A percentile compares a stretch with the other conserved stretches of the same genome.
phyloP scores from a whole-genome alignment of 2,329 filamentous ascomycete genomes.

The Penicillium sp. region DNA sequence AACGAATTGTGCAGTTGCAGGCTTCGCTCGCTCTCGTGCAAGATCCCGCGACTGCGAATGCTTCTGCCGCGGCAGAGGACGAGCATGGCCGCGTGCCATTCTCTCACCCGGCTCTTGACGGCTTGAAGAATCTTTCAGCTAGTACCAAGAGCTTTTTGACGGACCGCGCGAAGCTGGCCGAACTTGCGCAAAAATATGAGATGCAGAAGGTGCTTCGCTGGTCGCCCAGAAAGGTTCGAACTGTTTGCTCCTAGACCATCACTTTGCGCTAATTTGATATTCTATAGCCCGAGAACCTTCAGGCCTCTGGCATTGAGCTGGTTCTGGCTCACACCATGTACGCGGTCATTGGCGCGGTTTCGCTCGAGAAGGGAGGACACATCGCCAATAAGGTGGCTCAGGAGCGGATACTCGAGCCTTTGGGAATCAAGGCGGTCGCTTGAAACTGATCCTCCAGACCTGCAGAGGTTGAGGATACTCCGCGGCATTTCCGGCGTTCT shows the following conservation, averaged over 20 bases:
- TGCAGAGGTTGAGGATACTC: constrained; percentile 22
- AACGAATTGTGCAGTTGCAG: constrained; percentile 63
- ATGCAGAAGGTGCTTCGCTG: constrained; percentile 76
- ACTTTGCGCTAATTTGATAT: background rate
- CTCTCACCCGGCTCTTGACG: constrained; percentile 65
- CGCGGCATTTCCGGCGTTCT: constrained; percentile 39
- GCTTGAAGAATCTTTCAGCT: constrained; percentile 68
- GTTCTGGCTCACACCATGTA: constrained; percentile 77
- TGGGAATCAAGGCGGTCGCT: constrained; percentile 40
- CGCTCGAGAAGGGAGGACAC: constrained; percentile 80
- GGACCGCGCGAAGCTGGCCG: constrained; percentile 63
- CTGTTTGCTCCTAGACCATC: constrained; percentile 8
- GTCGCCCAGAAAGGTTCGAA: constrained; percentile 75
- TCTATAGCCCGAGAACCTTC: constrained; percentile 62
- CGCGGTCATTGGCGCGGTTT: constrained; percentile 82
- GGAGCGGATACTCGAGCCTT: constrained; percentile 67
- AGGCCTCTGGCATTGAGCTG: constrained; percentile 68
- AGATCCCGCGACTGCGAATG: constrained; percentile 38
- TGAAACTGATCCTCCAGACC: constrained; percentile 14
- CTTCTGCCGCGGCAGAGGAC: constrained; percentile 40
- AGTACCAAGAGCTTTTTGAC: constrained; percentile 61
- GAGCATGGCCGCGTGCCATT: constrained; percentile 63
- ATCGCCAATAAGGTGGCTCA: constrained; percentile 71
- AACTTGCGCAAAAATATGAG: constrained; percentile 67
- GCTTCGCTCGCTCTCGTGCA: constrained; percentile 61